Percentiles rank a stretch among this genome's conserved stretches.
These are phyloP conservation scores for Harringtonia lauricola DNA, from an alignment of 2,329 filamentous ascomycete species.

Conservation along the genomic window DNA sequence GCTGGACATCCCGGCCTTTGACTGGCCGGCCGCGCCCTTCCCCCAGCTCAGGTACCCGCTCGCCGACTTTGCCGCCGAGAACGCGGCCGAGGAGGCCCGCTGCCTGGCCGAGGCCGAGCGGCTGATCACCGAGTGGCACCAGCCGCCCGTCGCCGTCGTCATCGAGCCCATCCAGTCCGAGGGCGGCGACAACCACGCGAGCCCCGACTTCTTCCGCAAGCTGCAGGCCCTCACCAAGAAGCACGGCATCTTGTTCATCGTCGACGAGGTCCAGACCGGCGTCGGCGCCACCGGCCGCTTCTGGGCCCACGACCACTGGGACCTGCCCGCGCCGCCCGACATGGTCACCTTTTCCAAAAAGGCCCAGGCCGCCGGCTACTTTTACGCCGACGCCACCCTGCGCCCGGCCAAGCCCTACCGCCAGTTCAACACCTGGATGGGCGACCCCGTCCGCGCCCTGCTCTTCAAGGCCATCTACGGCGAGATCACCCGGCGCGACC, in stretches of 20 bases:
- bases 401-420: slow-evolving; percentile 88
- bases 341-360: slow-evolving; percentile 96
- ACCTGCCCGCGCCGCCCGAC: slow-evolving; percentile 67
- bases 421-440: slow-evolving; percentile 98
- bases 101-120: slow-evolving; percentile 76
- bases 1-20: slow-evolving; percentile 85
- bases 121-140: slow-evolving; percentile 67
- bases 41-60: slow-evolving; percentile 79
- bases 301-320: slow-evolving; percentile 97
- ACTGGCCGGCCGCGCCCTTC: slow-evolving; percentile 89
- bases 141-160: slow-evolving; percentile 70
- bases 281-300: slow-evolving; percentile 88
- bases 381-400: slow-evolving; percentile 70
- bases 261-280: slow-evolving; percentile 90
- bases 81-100: slow-evolving; percentile 68
- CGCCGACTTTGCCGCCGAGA: slow-evolving; percentile 67
- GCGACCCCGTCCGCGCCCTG: slow-evolving; percentile 73
- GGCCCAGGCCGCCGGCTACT: slow-evolving; percentile 88
- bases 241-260: slow-evolving; percentile 73
- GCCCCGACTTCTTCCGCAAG: slow-evolving; percentile 74
- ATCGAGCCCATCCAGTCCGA: slow-evolving; percentile 90
- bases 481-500: slow-evolving; percentile 61
- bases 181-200: slow-evolving; percentile 90
- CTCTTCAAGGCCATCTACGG: slow-evolving; percentile 79
- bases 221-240: slow-evolving; percentile 69